Base-by-base conservation (phyloP, 345 rosid species). In the Citrus hindsii region DNA sequence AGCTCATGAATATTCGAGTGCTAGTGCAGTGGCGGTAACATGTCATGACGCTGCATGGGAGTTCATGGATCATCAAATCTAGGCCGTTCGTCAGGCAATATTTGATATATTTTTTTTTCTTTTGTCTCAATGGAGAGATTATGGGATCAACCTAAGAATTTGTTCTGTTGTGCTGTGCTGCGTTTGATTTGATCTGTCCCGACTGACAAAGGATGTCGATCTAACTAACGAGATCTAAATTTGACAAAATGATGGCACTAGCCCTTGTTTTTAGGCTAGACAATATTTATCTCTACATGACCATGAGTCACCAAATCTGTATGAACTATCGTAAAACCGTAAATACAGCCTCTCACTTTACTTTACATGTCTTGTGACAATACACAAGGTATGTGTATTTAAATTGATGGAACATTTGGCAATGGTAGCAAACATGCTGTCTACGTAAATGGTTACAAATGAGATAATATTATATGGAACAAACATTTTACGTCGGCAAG, bases 1-100 rank as follows among this genome's bases (percentile, higher is more conserved):
- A 86, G 86, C 88, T 86, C 82, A 84, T 74, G 56, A 13, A 13
- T 46, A 13, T 46, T 46, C 3, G 51, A 22, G 53, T 33, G 46
- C 35, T 58, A 77, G 51, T 32, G 40, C n/a, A 2, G 75, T 75
- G 66, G 59, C 51, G 68, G 60, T 33, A 33, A 73, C 77, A 46
- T 71, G 81, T 60, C 70, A 40, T 12, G 77, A 33, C 79, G 30
- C 19, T 27, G 0, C 84, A 62, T 59, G 8, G 4, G 10, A 2
- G 22, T 7, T 24, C 60, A 27, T 69, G 70, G 12, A 22, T n/a
- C 67, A 8, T 22, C 59, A 24, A 63, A 85, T 77, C 81, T 38
- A 6, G 18, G 22, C 80, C 86, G 62, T 40, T 55, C 28, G 42
- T 73, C 25, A 2, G 8, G 32, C 24, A 22, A 37, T 2, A 7